phyloP scores from a whole-genome alignment of 139 green algal genomes.

The Diplosphaera chodatii region DNA sequence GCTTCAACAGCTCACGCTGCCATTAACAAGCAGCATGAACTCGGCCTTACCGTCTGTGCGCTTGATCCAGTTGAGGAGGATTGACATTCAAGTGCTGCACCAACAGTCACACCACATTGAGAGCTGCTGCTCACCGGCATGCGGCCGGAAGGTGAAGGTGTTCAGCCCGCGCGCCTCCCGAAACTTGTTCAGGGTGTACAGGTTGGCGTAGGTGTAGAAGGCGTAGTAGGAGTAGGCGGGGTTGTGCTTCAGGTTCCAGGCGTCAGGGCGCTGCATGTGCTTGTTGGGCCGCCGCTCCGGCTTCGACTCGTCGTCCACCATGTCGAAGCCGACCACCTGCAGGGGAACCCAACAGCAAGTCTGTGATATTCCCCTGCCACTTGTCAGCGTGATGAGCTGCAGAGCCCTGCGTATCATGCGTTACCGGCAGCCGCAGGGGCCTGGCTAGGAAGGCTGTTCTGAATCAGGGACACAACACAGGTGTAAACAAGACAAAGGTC shows the following conservation, averaged over 20 bases:
- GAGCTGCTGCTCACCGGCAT: constrained; percentile 57
- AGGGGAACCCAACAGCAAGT: background rate
- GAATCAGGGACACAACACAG: no score
- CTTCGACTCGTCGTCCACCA: constrained; percentile 81
- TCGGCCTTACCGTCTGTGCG: no score
- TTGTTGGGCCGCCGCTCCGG: constrained; percentile 76
- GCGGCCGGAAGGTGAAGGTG: constrained; percentile 85
- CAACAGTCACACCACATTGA: no score
- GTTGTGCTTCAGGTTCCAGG: constrained; percentile 64
- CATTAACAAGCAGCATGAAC: no score
- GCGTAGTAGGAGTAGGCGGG: constrained; percentile 93
- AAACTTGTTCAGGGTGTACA: constrained; percentile 92
- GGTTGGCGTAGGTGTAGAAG: constrained; percentile 98
- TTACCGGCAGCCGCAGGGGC: no score
- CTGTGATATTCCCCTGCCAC: no score
- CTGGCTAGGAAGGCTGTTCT: no score
- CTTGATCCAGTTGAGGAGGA: no score
- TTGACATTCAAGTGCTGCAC: background rate
- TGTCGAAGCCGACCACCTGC: constrained; percentile 88
- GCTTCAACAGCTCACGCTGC: no score
- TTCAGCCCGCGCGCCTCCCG: constrained; percentile 83
- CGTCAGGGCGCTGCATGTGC: constrained; percentile 43
- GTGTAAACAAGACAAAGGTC: no score
- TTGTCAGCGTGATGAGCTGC: no score
- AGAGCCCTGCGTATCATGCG: no score